Base-by-base conservation (phyloP, 352 stramenopile genomes). In the Thalassiosira livingstoniorum region DNA sequence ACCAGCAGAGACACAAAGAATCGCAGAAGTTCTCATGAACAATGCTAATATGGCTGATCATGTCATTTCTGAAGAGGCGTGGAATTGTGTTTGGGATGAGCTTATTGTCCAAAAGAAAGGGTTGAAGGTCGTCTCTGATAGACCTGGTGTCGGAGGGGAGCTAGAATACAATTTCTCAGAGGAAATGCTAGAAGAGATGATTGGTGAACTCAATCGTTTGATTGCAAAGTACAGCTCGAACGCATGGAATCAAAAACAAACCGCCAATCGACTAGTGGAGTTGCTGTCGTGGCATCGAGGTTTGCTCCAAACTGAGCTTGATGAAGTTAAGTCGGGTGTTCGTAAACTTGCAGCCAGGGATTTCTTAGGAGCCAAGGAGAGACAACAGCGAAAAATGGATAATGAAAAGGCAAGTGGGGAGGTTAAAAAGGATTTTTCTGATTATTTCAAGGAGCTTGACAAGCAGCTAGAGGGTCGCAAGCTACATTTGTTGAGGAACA, bases 151-250 rank as follows among this genome's bases (percentile, higher is more conserved):
- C 34, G 42, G 15, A 45, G 0, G 23, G 4, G 57, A 66, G 18
- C n/a, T 25, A 32, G 71, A 79, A n/a, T 79, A 78, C 47, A 69
- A 70, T 10, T 79, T 79, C 25, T 75, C 61, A 5, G 39, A n/a
- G 15, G 67, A 78, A 27, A 79, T 83, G 67, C 31, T 83, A 5
- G 21, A 68, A 43, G 67, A 55, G 21, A 83, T 83, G 76, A 74
- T 79, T 13, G n/a, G 37, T n/a, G 60, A 83, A 23, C 63, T 79
- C 0, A 29, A 74, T 60, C 45, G 76, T 18, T 57, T 83, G 47
- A 83, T 83, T 13, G 35, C 32, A 0, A 84, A 84, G 77, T 84
- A 85, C 39, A 62, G 53, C n/a, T 51, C 62, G 15, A 65, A 23
- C 0, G 34, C 62, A 2, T 83, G 67, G 67, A 62, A 57, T 21